phyloP scores from a whole-genome alignment of 139 green algal genomes.

The Edaphochlamys debaryana region DNA sequence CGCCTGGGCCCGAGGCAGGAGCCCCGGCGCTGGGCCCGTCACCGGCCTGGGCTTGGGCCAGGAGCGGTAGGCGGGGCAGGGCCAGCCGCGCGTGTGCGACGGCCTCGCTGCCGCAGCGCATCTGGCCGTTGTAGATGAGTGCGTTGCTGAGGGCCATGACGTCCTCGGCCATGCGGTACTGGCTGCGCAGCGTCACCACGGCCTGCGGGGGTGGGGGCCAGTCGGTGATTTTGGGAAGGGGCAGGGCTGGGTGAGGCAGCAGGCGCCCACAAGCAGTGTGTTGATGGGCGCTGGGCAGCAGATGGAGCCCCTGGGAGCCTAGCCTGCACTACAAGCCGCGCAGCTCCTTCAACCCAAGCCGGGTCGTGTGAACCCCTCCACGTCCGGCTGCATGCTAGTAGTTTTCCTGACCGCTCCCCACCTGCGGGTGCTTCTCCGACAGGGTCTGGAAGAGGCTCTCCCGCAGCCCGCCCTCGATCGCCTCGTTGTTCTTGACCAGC shows the following conservation, averaged over 20 bases:
- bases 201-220: constrained; percentile 54
- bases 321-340: too few species aligned
- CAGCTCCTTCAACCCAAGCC: too few species aligned
- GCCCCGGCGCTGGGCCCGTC: neutral
- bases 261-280: too few species aligned
- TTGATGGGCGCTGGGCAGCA: too few species aligned
- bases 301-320: too few species aligned
- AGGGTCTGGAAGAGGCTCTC: constrained; percentile 87
- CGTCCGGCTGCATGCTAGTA: too few species aligned
- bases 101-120: constrained; percentile 72
- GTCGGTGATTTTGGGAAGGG: too few species aligned
- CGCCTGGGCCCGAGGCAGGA: neutral
- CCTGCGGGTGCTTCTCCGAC: constrained; percentile 83
- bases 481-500: constrained; percentile 64
- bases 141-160: constrained; percentile 90
- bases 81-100: constrained; percentile 66
- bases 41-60: neutral
- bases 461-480: constrained; percentile 72
- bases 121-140: constrained; percentile 84
- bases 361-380: too few species aligned
- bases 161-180: constrained; percentile 95
- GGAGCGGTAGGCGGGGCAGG: constrained; percentile 50
- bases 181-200: constrained; percentile 71
- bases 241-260: too few species aligned
- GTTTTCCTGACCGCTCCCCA: too few species aligned